Evolutionary conservation across 2,329 filamentous ascomycete species (phyloP), one percentile per base, ranked within the genome.

Genomic region (Chaetoscypha palmicola): DNA sequence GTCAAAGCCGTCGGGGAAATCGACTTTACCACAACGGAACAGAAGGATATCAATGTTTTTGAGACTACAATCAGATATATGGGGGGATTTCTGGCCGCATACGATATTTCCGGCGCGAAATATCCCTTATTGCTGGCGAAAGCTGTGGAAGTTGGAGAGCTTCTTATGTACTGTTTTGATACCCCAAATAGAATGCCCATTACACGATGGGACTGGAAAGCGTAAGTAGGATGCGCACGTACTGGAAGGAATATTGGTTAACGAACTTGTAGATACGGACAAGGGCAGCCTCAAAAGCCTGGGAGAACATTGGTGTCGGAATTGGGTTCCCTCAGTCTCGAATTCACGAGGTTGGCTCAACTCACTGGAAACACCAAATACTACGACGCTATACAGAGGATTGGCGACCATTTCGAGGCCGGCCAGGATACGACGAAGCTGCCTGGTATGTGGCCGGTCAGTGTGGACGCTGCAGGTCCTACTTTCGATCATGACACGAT

Each of bases 111-210:
- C 41, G 83, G 76, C 10, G 79, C 75, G 5, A 69, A 72, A 50
- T 84, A 95, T 56, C 66, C 73, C 8, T 68, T 83, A 8, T 70
- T 88, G 19, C 66, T 87, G 22, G 71, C 77, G 35, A 87, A 88
- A 59, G 82, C 83, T 5, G 68, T 80, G 16, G 81, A 88, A 60
- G 70, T 87, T 17, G 83, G 76, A 11, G 82, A 87, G 50, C 72
- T 88, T 48, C 62, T 88, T 24, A 84, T 85, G 65, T 74, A 77
- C 44, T 76, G 79, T 5, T 88, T 88, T 58, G 83, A 88, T 65
- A 97, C 91, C 0, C 90, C 90, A 0, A 97, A 97, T 64, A 79
- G 88, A 55, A 94, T 97, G 86, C 90, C 91, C 1, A 69, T 88
- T 36, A 45, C 51, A 1, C 53, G 58, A 19, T 62, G 58, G 58